These are phyloP conservation scores for Fusarium dlaminii DNA, from an alignment of 2,329 filamentous ascomycete genomes.

Conservation along the genomic window DNA sequence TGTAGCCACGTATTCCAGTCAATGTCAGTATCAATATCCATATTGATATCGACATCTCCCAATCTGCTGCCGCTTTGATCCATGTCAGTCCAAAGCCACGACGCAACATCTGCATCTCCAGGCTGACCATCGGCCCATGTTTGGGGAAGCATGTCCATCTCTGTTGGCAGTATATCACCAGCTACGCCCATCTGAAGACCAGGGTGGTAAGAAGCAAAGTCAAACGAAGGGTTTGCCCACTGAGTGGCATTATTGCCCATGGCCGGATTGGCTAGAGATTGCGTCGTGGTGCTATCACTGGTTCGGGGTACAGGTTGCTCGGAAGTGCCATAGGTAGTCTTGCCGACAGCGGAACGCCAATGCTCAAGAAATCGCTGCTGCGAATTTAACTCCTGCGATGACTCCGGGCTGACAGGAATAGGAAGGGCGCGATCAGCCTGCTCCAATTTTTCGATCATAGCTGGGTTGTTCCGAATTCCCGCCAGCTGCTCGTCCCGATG, in stretches of 20 bases:
- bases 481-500: constrained; percentile 51
- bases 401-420: constrained; percentile 44
- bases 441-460: constrained; percentile 43
- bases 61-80: constrained; percentile 45
- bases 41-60: constrained; percentile 38
- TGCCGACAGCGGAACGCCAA: constrained; percentile 23
- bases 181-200: neutral
- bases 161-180: too few species aligned
- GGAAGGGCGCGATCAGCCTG: constrained; percentile 40
- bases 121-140: neutral
- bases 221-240: neutral
- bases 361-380: constrained; percentile 13
- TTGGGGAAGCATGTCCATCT: neutral
- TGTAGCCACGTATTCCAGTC: constrained; percentile 52
- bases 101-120: constrained; percentile 31
- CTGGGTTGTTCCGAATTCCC: constrained; percentile 44
- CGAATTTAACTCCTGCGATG: constrained; percentile 1
- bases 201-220: neutral
- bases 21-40: constrained; percentile 45
- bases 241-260: neutral
- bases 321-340: accelerated
- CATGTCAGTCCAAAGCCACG: constrained; percentile 48
- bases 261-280: neutral
- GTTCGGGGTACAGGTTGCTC: neutral
- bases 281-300: accelerated